Evolutionary conservation across 108 stramenopile genomes (phyloP).

Genomic region (Pseudonitzschia multiseries): DNA sequence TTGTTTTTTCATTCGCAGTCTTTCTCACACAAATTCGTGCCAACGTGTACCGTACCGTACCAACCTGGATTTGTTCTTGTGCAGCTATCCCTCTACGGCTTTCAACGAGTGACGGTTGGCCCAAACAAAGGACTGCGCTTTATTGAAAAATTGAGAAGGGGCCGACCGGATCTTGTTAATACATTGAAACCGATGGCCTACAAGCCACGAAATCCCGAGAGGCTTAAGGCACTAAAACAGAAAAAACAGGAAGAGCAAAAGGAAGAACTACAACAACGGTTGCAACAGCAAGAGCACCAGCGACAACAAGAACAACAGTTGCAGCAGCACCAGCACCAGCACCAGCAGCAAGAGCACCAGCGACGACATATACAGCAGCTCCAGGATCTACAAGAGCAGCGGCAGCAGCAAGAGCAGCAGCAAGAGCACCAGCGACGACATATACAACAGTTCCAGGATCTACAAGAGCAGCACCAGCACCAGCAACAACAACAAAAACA

Average conservation of each 20-base stretch:
- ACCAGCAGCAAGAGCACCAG: background rate
- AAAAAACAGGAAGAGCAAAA: background rate
- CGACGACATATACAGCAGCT: too few relatives aligned
- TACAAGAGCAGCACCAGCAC: background rate
- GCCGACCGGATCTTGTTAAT: slow-evolving; percentile 19
- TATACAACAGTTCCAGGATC: too few relatives aligned
- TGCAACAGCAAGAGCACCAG: background rate
- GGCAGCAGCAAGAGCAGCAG: too few relatives aligned
- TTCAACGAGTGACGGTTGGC: slow-evolving; percentile 32
- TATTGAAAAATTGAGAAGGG: slow-evolving; percentile 32
- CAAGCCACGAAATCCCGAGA: slow-evolving; percentile 22
- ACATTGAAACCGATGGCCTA: slow-evolving; percentile 39
- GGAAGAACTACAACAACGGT: too few relatives aligned
- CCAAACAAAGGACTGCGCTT: slow-evolving; percentile 33
- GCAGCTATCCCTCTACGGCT: slow-evolving; percentile 29
- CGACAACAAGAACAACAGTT: background rate
- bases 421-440: too few relatives aligned
- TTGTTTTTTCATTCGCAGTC: background rate
- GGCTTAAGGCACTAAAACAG: background rate
- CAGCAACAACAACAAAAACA: background rate
- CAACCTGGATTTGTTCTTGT: background rate
- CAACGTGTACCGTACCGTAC: too few relatives aligned
- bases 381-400: too few relatives aligned
- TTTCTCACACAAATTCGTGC: background rate
- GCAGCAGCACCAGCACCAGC: background rate